Evolutionary conservation across 2,329 filamentous ascomycete species (phyloP).

Genomic region (Laburnicola sp.): DNA sequence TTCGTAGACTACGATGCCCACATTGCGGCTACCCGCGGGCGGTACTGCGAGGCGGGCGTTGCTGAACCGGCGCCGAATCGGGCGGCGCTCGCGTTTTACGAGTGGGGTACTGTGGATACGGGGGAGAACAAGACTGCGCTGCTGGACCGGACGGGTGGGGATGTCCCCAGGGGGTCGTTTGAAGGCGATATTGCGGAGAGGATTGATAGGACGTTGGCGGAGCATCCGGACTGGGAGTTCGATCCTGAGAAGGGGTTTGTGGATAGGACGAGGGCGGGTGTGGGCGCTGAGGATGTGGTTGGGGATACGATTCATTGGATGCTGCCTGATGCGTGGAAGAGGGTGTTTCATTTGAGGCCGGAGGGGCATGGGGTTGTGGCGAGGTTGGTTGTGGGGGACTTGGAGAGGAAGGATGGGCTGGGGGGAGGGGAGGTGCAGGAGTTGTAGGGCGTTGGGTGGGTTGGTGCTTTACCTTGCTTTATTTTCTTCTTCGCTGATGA

Average conservation of each 20-base stretch:
- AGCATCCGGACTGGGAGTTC: slow-evolving; percentile 34
- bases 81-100: slow-evolving; percentile 31
- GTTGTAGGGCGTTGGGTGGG: background rate
- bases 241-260: slow-evolving; percentile 30
- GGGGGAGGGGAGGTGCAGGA: slow-evolving; percentile 7
- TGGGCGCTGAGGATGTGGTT: slow-evolving; percentile 16
- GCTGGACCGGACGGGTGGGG: slow-evolving; percentile 23
- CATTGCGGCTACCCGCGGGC: slow-evolving; percentile 19
- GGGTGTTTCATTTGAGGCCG: slow-evolving; percentile 36
- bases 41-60: slow-evolving; percentile 34
- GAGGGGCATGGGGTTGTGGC: slow-evolving; percentile 31
- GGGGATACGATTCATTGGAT: slow-evolving; percentile 34
- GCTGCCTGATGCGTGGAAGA: slow-evolving; percentile 34
- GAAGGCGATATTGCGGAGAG: slow-evolving; percentile 29
- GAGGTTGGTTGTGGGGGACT: slow-evolving; percentile 23
- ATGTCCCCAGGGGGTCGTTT: slow-evolving; percentile 29
- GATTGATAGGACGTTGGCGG: slow-evolving; percentile 27
- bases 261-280: slow-evolving; percentile 18
- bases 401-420: slow-evolving; percentile 8
- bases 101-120: slow-evolving; percentile 36
- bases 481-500: no score
- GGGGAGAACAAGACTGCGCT: slow-evolving; percentile 27
- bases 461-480: no score
- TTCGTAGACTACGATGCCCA: slow-evolving; percentile 32
- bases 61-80: slow-evolving; percentile 34